Conservation (phyloP, 371 early-diverging fungal genomes). For the Cokeromyces recurvatus region DNA sequence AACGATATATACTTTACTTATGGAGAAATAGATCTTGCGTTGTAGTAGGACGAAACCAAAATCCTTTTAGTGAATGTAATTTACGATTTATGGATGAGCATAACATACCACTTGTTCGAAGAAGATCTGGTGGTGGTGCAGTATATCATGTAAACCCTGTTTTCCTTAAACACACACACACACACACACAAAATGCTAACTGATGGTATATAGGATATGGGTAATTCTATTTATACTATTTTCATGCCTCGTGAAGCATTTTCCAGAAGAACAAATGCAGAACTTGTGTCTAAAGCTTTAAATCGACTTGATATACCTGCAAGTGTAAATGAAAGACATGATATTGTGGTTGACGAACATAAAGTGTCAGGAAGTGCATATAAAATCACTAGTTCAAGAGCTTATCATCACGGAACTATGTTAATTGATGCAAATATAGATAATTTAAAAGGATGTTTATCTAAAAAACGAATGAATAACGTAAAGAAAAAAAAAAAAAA, state of each 20-base stretch:
- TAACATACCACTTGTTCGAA: constrained; percentile 77
- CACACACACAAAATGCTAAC: too few relatives aligned
- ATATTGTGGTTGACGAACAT: constrained; percentile 74
- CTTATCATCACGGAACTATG: constrained; percentile 98
- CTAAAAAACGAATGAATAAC: constrained; percentile 32
- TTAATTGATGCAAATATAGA: constrained; percentile 84
- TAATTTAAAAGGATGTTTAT: constrained; percentile 49
- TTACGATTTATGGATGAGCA: constrained; percentile 59
- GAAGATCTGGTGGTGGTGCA: constrained; percentile 94
- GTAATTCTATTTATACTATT: constrained; percentile 92
- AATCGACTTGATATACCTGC: constrained; percentile 82
- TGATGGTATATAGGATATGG: constrained; percentile 84
- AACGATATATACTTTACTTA: constrained; percentile 69
- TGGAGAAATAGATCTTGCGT: constrained; percentile 89
- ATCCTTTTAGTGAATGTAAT: constrained; percentile 93
- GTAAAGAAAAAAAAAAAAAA: constrained; percentile 6
- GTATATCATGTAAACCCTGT: constrained; percentile 88
- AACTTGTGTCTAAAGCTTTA: constrained; percentile 75
- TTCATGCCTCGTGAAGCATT: constrained; percentile 90
- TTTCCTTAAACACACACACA: too few relatives aligned
- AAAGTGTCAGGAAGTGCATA: constrained; percentile 95
- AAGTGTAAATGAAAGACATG: constrained; percentile 83
- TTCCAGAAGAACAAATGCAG: constrained; percentile 69
- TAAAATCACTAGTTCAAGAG: constrained; percentile 75
- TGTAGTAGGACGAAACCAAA: constrained; percentile 95